phyloP scores from a whole-genome alignment of 1,139 yeast species.

The Geotrichum candidum region DNA sequence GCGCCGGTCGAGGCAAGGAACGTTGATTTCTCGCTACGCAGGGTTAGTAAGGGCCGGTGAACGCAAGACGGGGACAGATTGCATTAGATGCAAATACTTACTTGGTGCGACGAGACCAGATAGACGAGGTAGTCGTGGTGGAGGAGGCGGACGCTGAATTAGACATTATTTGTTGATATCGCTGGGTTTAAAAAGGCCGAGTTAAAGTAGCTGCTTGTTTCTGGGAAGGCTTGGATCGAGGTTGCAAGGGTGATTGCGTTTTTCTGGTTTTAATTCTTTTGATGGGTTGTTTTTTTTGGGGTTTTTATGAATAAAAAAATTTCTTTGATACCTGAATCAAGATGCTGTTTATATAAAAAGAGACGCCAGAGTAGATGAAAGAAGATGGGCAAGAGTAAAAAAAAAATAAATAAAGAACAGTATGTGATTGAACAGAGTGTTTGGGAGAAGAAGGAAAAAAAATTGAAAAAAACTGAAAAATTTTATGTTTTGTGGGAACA shows the following conservation, averaged over 20 bases:
- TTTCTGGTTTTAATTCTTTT: too few relatives aligned
- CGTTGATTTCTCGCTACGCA: slow-evolving; percentile 24
- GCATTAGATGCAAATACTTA: slow-evolving; percentile 16
- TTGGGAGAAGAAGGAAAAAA: neutral
- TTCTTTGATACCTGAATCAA: too few relatives aligned
- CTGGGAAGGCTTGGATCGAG: neutral
- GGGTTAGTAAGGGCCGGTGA: neutral
- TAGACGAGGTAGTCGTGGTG: slow-evolving; percentile 20
- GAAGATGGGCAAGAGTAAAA: neutral
- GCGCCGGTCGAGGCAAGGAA: slow-evolving; percentile 27
- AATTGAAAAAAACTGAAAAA: neutral
- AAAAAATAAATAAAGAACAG: neutral
- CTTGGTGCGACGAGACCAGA: slow-evolving; percentile 28
- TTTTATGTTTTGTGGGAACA: neutral
- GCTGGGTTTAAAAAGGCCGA: slow-evolving; percentile 9
- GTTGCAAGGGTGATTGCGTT: too few relatives aligned
- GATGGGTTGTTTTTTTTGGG: too few relatives aligned
- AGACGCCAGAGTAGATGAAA: neutral
- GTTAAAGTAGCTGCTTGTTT: slow-evolving; percentile 8
- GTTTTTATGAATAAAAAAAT: too few relatives aligned
- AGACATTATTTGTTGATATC: slow-evolving; percentile 6
- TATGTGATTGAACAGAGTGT: neutral
- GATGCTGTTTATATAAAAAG: neutral
- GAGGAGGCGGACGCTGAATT: neutral
- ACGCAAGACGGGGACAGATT: neutral